Percentiles rank a stretch among this genome's conserved stretches.
phyloP scores from a whole-genome alignment of 768 basidiomycete genomes.

The Pseudohyphozyma bogoriensis region DNA sequence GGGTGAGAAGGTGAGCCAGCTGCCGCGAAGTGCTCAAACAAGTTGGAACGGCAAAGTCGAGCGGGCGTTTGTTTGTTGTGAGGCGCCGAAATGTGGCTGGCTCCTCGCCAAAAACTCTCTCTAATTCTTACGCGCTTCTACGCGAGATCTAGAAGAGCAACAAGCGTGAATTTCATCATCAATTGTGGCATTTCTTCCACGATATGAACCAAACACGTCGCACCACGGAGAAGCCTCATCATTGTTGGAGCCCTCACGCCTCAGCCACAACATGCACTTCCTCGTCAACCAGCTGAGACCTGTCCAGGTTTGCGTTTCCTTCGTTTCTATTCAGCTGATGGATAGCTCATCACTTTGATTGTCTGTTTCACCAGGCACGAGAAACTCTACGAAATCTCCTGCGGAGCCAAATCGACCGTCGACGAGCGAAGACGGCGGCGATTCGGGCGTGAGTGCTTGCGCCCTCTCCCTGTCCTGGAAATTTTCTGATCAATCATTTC shows the following conservation, averaged over 20 bases:
- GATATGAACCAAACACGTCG: not conserved
- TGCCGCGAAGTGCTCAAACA: not conserved
- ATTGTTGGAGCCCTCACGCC: constrained; percentile 72
- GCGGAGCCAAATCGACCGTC: constrained; percentile 61
- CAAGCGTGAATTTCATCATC: constrained; percentile 69
- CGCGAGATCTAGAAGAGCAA: constrained; percentile 58
- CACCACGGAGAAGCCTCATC: constrained; percentile 23
- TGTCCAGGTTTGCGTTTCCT: constrained; percentile 52
- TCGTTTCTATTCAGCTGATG: not conserved
- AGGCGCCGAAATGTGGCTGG: too few species aligned
- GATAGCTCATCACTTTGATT: not conserved
- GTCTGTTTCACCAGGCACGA: constrained; percentile 52
- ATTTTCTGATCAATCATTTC: too few species aligned
- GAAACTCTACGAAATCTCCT: constrained; percentile 74
- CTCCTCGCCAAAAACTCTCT: not conserved
- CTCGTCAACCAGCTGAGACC: constrained; percentile 82
- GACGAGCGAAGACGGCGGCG: constrained; percentile 58
- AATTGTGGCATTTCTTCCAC: constrained; percentile 47
- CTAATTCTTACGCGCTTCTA: constrained; percentile 69
- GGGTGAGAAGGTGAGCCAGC: constrained; percentile 52
- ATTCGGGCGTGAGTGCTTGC: constrained; percentile 54
- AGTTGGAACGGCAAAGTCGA: not conserved
- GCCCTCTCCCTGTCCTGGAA: not conserved
- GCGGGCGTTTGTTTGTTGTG: too few species aligned
- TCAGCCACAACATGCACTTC: constrained; percentile 78